These are phyloP conservation scores for Psilocybe subaeruginosa DNA, from an alignment of 768 basidiomycete genomes.

Conservation along the genomic window DNA sequence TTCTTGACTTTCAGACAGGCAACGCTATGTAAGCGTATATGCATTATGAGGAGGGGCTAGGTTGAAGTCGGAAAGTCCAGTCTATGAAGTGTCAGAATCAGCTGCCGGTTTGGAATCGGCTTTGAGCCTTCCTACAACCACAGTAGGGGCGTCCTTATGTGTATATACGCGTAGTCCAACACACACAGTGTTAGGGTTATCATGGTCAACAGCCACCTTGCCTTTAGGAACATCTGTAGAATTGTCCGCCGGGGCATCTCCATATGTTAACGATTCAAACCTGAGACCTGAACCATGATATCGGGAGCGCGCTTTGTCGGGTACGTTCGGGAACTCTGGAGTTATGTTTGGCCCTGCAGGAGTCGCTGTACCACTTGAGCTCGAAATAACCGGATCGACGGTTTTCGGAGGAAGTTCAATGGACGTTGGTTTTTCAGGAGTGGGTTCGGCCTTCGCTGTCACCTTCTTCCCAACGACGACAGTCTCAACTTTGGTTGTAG, in stretches of 20 bases:
- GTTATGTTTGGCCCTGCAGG: conserved; percentile 14
- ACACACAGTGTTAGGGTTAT: conserved; percentile 42
- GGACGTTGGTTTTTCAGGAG: neutral
- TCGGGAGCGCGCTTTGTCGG: conserved; percentile 4
- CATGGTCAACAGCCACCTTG: conserved; percentile 27
- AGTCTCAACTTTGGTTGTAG: conserved; percentile 29
- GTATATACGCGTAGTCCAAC: conserved; percentile 45
- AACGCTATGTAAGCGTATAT: no score
- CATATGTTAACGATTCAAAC: neutral
- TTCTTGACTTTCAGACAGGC: no score
- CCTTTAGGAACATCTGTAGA: conserved; percentile 15
- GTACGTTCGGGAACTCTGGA: conserved; percentile 6
- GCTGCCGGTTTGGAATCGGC: conserved; percentile 25
- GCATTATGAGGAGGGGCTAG: no score
- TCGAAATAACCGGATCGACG: neutral
- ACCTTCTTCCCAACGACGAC: conserved; percentile 24
- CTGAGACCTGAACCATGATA: neutral
- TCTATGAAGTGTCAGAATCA: neutral
- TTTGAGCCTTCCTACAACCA: conserved; percentile 38
- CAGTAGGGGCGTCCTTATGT: conserved; percentile 44
- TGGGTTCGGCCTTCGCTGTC: neutral
- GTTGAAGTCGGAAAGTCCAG: neutral
- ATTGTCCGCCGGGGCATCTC: neutral
- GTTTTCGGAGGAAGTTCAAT: neutral
- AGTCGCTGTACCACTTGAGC: conserved; percentile 13